Conservation (phyloP, 148 eudicot species). For the Mesembryanthemum crystallinum region DNA sequence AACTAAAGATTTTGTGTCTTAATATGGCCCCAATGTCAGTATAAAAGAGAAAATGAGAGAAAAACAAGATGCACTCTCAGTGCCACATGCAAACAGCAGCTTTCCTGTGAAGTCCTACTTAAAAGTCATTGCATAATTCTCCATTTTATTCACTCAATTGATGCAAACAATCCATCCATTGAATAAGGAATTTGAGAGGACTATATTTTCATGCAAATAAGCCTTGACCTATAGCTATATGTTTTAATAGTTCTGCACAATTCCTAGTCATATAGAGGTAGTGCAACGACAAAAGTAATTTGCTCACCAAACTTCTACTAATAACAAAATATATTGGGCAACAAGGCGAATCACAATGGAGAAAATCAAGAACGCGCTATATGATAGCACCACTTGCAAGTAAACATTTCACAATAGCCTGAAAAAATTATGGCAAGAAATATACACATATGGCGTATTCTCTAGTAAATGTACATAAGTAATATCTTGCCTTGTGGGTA, state of each 20-base stretch:
- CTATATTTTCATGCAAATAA: conserved; percentile 4
- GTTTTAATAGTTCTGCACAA: conserved; percentile 4
- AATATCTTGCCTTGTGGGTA: conserved; percentile 27
- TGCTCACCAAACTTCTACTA: not conserved
- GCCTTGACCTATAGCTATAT: not conserved
- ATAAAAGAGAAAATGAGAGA: not conserved
- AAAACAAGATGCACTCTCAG: not conserved
- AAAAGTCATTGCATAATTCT: not conserved
- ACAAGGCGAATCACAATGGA: conserved; percentile 5
- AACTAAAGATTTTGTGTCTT: too few species aligned
- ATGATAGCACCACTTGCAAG: conserved; percentile 22
- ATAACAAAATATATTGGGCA: conserved; percentile 16
- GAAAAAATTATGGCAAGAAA: conserved; percentile 27
- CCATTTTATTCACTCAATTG: not conserved
- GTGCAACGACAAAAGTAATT: not conserved
- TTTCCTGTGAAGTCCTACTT: not conserved
- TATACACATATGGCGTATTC: conserved; percentile 31
- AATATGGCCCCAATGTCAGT: too few species aligned
- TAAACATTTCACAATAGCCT: conserved; percentile 21
- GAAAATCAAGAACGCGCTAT: conserved; percentile 11
- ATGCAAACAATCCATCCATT: not conserved
- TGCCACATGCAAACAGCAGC: not conserved
- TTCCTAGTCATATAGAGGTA: not conserved
- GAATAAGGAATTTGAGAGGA: not conserved
- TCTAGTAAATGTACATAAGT: conserved; percentile 25